phyloP scores from a whole-genome alignment of 1,284 basidiomycete species.

The Singerocomus inundabilis region DNA sequence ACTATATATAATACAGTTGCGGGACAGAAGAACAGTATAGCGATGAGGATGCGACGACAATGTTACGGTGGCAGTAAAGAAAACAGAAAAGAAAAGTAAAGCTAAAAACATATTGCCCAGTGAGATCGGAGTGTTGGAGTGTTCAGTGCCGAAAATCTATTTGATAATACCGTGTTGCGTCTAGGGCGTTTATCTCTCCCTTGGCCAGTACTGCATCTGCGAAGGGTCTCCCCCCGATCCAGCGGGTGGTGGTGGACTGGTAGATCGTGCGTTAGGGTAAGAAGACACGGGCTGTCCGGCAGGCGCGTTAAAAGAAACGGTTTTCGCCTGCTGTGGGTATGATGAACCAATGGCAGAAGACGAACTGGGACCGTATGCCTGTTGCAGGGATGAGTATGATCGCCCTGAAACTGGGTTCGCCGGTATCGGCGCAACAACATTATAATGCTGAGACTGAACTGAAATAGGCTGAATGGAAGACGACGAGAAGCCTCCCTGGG shows the following conservation, averaged over 20 bases:
- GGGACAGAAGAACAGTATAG: slow-evolving; percentile 12
- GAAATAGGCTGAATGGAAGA: slow-evolving; percentile 31
- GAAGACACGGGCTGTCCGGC: slow-evolving; percentile 16
- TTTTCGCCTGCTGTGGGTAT: slow-evolving; percentile 28
- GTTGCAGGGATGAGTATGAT: slow-evolving; percentile 29
- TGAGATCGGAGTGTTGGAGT: slow-evolving; percentile 3
- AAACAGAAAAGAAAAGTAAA: not conserved
- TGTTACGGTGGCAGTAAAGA: slow-evolving; percentile 9
- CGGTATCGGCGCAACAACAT: slow-evolving; percentile 15
- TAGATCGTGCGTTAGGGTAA: slow-evolving; percentile 25
- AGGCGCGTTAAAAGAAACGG: slow-evolving; percentile 5
- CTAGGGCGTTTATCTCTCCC: slow-evolving; percentile 21
- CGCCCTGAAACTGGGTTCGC: slow-evolving; percentile 25
- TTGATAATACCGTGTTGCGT: slow-evolving; percentile 6
- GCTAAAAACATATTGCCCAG: slow-evolving; percentile 2
- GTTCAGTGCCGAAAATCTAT: slow-evolving; percentile 23
- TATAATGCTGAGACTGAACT: slow-evolving; percentile 32
- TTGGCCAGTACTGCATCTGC: slow-evolving; percentile 32
- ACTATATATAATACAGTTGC: slow-evolving; percentile 25
- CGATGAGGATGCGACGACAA: slow-evolving; percentile 13
- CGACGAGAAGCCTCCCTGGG: slow-evolving; percentile 22
- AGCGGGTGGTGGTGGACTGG: slow-evolving; percentile 23
- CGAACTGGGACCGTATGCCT: slow-evolving; percentile 22
- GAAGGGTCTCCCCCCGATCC: slow-evolving; percentile 29
- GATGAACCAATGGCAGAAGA: slow-evolving; percentile 13